Conservation (phyloP, 2,329 filamentous ascomycete genomes). For the Trichoderma arundinaceum region DNA sequence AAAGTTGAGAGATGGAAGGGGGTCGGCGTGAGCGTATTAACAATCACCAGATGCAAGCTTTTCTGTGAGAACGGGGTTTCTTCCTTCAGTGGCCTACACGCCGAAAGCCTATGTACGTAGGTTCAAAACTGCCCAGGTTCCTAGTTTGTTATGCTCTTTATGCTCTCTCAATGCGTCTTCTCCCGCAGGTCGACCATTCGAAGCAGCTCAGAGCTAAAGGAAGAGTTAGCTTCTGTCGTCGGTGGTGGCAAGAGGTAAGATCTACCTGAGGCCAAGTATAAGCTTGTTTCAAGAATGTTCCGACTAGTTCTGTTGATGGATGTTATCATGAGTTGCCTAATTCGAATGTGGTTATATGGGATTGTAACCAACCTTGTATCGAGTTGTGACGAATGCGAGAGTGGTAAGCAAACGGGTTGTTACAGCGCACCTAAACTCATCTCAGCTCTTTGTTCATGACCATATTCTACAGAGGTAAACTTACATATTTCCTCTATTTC, state of each 20-base stretch:
- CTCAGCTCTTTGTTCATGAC: background rate
- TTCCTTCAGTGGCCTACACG: background rate
- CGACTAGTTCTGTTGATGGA: background rate
- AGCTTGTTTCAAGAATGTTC: background rate
- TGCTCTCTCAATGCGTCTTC: background rate
- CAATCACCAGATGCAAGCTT: background rate
- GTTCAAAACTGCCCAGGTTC: conserved; percentile 11
- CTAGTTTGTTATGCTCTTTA: background rate
- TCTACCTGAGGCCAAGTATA: background rate
- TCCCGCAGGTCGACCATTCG: too few relatives aligned
- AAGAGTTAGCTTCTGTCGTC: background rate
- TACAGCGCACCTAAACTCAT: background rate
- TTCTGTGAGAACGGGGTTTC: background rate
- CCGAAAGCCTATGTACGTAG: background rate
- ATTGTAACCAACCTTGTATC: background rate
- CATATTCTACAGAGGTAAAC: background rate
- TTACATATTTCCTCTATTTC: too few relatives aligned
- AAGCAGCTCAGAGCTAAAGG: background rate
- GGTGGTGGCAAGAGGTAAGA: background rate
- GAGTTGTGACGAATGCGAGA: background rate
- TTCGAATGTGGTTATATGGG: background rate
- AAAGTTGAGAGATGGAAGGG: background rate
- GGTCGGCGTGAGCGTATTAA: background rate
- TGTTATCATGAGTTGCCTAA: background rate
- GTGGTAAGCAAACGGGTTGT: background rate